These are phyloP conservation scores for Austroboletus niveus DNA, from an alignment of 1,284 basidiomycete genomes.

Conservation along the genomic window DNA sequence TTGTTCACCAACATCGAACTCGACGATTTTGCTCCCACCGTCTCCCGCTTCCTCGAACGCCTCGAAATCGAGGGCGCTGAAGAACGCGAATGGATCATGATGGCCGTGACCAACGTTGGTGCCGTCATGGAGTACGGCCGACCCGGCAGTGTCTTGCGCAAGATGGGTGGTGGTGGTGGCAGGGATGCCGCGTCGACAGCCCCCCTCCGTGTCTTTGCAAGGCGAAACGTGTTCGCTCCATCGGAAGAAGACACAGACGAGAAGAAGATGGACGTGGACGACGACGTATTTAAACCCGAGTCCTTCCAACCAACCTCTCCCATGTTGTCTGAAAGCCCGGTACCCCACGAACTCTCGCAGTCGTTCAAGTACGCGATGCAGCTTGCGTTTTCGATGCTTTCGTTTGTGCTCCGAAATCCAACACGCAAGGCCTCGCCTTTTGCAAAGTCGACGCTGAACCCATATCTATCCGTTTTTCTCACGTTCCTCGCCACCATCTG, in stretches of 20 bases:
- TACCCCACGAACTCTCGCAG: slow-evolving; percentile 47
- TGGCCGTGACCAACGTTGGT: slow-evolving; percentile 83
- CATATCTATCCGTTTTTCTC: slow-evolving; percentile 83
- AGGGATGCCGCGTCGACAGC: slow-evolving; percentile 36
- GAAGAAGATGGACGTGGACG: slow-evolving; percentile 72
- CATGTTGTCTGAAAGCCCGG: slow-evolving; percentile 35
- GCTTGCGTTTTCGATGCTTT: slow-evolving; percentile 79
- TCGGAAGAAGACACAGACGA: slow-evolving; percentile 44
- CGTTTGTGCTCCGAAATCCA: slow-evolving; percentile 68
- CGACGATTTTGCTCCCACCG: slow-evolving; percentile 82
- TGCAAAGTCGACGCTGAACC: slow-evolving; percentile 66
- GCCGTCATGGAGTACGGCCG: slow-evolving; percentile 87
- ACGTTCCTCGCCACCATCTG: slow-evolving; percentile 84
- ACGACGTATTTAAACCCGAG: slow-evolving; percentile 33
- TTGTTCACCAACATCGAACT: slow-evolving; percentile 93
- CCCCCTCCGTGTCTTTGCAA: slow-evolving; percentile 47
- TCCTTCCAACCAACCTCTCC: slow-evolving; percentile 35
- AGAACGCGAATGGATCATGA: slow-evolving; percentile 94
- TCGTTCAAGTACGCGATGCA: slow-evolving; percentile 74
- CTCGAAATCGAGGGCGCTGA: slow-evolving; percentile 78
- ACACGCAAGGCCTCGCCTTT: slow-evolving; percentile 57
- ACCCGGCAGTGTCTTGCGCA: slow-evolving; percentile 68
- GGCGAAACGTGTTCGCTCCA: slow-evolving; percentile 31
- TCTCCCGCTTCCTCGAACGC: slow-evolving; percentile 84
- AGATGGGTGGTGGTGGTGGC: slow-evolving; percentile 44